These are phyloP conservation scores for Eucalyptus shirleyi DNA, from an alignment of 345 rosid genomes.

Conservation along the genomic window DNA sequence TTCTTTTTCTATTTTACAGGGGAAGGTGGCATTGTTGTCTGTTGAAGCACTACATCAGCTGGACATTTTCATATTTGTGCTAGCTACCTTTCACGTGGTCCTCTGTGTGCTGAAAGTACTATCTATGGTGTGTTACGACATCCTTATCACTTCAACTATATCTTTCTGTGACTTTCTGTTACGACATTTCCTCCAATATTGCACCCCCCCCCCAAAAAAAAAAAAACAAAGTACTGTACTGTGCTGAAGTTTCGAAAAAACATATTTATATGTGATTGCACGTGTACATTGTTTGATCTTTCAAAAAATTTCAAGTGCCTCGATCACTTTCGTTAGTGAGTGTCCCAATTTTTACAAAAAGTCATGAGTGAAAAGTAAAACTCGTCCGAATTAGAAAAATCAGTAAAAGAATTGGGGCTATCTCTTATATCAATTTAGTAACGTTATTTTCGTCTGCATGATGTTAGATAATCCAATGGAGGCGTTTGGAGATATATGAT, in stretches of 20 bases:
- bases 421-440: background rate
- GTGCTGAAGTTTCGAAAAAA: too few species aligned
- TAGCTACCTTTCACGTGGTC: slow-evolving; percentile 56
- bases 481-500: background rate
- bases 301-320: too few species aligned
- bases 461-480: background rate
- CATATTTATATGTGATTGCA: background rate
- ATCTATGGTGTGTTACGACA: background rate
- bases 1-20: slow-evolving; percentile 22
- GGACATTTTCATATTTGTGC: slow-evolving; percentile 69
- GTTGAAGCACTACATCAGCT: slow-evolving; percentile 68
- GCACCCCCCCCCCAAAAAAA: too few species aligned
- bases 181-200: background rate
- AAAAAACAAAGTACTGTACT: too few species aligned
- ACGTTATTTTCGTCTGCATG: background rate
- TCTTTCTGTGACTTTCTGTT: background rate
- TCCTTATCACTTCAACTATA: background rate
- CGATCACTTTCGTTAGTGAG: accelerated
- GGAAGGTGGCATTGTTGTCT: slow-evolving; percentile 49
- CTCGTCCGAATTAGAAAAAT: too few species aligned
- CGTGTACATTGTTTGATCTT: background rate
- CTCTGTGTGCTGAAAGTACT: slow-evolving; percentile 67
- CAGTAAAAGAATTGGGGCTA: background rate
- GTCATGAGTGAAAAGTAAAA: background rate
- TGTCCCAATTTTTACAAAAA: background rate